A percentile compares a stretch with the other conserved stretches of the same genome.
phyloP scores from a whole-genome alignment of 108 stramenopile species.

The Chaetoceros muelleri region DNA sequence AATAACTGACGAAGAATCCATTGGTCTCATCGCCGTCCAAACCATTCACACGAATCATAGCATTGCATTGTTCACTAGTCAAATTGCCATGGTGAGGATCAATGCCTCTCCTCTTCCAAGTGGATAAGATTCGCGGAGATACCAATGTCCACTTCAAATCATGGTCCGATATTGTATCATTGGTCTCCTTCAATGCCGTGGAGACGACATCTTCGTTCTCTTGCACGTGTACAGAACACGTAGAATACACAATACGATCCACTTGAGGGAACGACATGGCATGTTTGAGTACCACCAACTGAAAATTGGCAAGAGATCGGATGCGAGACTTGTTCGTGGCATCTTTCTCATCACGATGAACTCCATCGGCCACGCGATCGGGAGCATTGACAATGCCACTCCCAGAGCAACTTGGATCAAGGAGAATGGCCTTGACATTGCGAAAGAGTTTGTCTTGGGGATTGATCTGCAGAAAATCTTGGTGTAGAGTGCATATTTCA shows the following conservation, averaged over 20 bases:
- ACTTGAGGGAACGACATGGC: constrained; percentile 83
- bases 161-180: constrained; percentile 12
- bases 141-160: constrained; percentile 37
- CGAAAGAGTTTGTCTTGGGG: constrained; percentile 31
- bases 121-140: constrained; percentile 56
- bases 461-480: constrained; percentile 82
- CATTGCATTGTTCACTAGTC: constrained; percentile 43
- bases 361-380: constrained; percentile 43
- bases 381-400: constrained; percentile 85
- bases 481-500: constrained; percentile 34
- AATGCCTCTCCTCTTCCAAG: constrained; percentile 82
- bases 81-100: constrained; percentile 61
- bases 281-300: constrained; percentile 78
- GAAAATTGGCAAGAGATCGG: constrained; percentile 78
- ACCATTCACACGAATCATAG: constrained; percentile 83
- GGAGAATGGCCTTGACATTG: constrained; percentile 73
- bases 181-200: constrained; percentile 45
- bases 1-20: constrained; percentile 95
- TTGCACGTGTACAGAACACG: constrained; percentile 89
- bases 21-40: constrained; percentile 87
- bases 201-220: constrained; percentile 94
- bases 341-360: constrained; percentile 8
- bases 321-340: constrained; percentile 35
- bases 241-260: constrained; percentile 92
- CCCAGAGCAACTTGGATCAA: constrained; percentile 98